These are phyloP conservation scores for Lavandula angustifolia DNA, from an alignment of 257 asterid genomes.

Conservation along the genomic window DNA sequence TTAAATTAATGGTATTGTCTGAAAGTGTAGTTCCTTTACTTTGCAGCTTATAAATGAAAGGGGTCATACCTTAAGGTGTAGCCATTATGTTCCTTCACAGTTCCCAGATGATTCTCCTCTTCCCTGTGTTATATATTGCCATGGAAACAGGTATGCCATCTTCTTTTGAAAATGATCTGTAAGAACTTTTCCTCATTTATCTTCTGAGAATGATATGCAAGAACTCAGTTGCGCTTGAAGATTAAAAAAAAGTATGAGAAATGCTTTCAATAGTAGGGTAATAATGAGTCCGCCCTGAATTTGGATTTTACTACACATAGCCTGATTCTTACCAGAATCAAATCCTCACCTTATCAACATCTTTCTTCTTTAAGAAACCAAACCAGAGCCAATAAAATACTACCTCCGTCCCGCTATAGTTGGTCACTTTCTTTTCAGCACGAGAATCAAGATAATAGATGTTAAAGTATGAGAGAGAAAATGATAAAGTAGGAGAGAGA, in stretches of 20 bases:
- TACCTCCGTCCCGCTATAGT: too few species aligned
- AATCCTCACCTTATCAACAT: background rate
- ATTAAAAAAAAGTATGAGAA: background rate
- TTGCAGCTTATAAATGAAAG: slow-evolving; percentile 91
- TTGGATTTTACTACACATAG: slow-evolving; percentile 3
- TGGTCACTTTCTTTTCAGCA: too few species aligned
- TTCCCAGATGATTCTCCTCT: slow-evolving; percentile 71
- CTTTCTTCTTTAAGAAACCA: slow-evolving; percentile 10
- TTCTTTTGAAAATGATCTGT: slow-evolving; percentile 21
- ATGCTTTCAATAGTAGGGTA: background rate
- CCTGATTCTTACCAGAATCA: slow-evolving; percentile 17
- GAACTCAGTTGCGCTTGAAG: slow-evolving; percentile 14
- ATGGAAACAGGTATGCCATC: slow-evolving; percentile 79
- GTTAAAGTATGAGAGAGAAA: too few species aligned
- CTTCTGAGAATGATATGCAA: background rate
- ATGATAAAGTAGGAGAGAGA: too few species aligned
- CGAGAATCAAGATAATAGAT: too few species aligned
- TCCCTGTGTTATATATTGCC: slow-evolving; percentile 98
- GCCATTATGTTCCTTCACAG: slow-evolving; percentile 85
- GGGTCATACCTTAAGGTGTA: slow-evolving; percentile 84
- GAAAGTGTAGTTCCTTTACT: slow-evolving; percentile 30
- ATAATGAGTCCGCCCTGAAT: background rate
- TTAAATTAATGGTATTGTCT: slow-evolving; percentile 18
- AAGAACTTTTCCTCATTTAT: background rate
- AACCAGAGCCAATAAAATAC: background rate